phyloP scores from a whole-genome alignment of 257 asterid genomes.

The Salvia splendens region DNA sequence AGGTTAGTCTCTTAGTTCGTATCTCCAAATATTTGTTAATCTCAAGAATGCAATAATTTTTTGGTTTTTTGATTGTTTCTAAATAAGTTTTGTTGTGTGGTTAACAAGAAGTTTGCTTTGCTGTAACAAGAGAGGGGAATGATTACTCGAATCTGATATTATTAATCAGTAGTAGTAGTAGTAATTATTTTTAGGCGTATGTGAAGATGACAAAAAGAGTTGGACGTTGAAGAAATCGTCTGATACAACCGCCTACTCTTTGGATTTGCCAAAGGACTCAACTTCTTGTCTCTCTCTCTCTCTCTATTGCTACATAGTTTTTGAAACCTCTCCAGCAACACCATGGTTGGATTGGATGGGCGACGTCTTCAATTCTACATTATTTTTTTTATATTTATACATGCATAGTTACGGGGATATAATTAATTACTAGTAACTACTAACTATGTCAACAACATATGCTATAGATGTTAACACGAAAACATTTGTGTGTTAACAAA shows the following conservation, averaged over 20 bases:
- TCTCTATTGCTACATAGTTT: not conserved
- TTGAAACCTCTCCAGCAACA: too few species aligned
- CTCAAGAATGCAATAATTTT: slow-evolving; percentile 30
- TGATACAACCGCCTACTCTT: slow-evolving; percentile 51
- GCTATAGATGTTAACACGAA: too few species aligned
- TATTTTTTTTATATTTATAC: not conserved
- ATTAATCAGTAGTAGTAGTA: too few species aligned
- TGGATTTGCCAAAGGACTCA: slow-evolving; percentile 54
- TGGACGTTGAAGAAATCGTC: slow-evolving; percentile 38
- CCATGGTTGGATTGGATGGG: too few species aligned
- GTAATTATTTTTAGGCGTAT: not conserved
- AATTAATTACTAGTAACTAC: too few species aligned
- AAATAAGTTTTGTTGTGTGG: not conserved
- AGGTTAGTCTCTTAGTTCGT: slow-evolving; percentile 19
- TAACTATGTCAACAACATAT: too few species aligned
- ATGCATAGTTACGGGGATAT: too few species aligned
- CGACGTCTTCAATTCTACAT: too few species aligned
- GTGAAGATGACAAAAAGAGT: slow-evolving; percentile 20
- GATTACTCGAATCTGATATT: not conserved
- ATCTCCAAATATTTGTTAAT: slow-evolving; percentile 17
- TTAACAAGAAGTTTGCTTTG: slow-evolving; percentile 11
- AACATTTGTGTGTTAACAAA: too few species aligned
- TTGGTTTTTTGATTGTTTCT: slow-evolving; percentile 16
- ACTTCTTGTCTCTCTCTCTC: slow-evolving; percentile 38
- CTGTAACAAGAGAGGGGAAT: slow-evolving; percentile 25